Base-by-base conservation (phyloP, 768 basidiomycete genomes). In the Daedaleopsis nitida region DNA sequence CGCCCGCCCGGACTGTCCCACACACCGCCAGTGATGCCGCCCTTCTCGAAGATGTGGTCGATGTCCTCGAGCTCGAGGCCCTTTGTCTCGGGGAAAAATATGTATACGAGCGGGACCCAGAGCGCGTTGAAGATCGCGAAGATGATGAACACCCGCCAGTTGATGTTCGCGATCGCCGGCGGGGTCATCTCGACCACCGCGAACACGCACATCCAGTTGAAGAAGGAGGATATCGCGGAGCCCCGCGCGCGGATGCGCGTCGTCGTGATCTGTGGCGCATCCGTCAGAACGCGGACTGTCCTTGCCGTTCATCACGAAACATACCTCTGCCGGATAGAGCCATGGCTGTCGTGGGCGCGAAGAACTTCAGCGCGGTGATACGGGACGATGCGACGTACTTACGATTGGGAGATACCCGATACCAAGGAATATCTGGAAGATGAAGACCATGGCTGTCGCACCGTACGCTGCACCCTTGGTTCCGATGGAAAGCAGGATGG, bases 61-160 rank as follows among this genome's bases (percentile, higher is more conserved):
- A 77, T 70, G 55, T 75, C 76, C 56, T 78, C 78, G 32, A 78
- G 68, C 59, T 78, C 75, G 16, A 77, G 69, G 5, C 76, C 76
- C 50, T 74, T 68, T 24, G 77, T 78, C 62, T 68, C 65, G n/a
- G 70, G 66, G 66, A 74, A 73, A 66, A 73, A 73, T 24, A 65
- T 47, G 55, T 74, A 76, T 23, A 78, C 76, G 19, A 81, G 68
- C 3, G 77, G 75, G 13, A 80, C 74, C 76, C 77, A 80, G 47
- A 74, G 72, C 23, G 78, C 77, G 65, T 80, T 81, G 65, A 79
- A 75, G 16, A 78, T 70, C 11, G 78, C 78, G 60, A 80, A 81
- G 37, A 80, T 77, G 60, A 79, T 76, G 72, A 78, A 81, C 5
- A 80, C 77, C 27, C 74, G 69, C 74, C 78, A 80, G 47, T 65